These are phyloP conservation scores for Peniophora sp. DNA, from an alignment of 1,284 basidiomycete genomes.

Conservation along the genomic window DNA sequence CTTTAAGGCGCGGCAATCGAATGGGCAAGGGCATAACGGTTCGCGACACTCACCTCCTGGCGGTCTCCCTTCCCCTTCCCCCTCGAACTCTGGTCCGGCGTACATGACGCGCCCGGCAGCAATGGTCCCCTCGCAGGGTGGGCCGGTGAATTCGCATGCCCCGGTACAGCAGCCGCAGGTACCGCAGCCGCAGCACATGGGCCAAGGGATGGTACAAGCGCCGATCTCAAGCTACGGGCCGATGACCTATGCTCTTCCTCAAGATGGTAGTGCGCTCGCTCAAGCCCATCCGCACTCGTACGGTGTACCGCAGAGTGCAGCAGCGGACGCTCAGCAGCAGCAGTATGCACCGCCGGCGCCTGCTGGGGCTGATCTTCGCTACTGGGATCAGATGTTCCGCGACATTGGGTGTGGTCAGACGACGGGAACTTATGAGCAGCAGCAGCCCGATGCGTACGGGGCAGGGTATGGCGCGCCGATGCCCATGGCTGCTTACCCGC, in stretches of 20 bases:
- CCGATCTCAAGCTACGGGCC: no score
- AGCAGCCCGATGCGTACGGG: not conserved
- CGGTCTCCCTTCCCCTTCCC: not conserved
- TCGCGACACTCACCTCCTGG: slow-evolving; percentile 1
- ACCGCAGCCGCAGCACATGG: not conserved
- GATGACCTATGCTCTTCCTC: slow-evolving; percentile 1
- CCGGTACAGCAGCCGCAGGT: not conserved
- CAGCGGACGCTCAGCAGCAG: not conserved
- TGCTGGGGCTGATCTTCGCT: slow-evolving; percentile 42
- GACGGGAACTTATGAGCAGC: slow-evolving; percentile 7
- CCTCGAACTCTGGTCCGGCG: slow-evolving; percentile 5
- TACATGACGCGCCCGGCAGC: slow-evolving; percentile 1
- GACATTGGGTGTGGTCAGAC: slow-evolving; percentile 45
- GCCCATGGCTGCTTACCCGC: slow-evolving; percentile 6
- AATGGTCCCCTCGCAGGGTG: slow-evolving; percentile 11
- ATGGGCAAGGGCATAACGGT: slow-evolving; percentile 5
- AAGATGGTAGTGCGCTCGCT: slow-evolving; percentile 1
- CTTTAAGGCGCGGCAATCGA: slow-evolving; percentile 37
- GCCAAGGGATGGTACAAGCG: not conserved
- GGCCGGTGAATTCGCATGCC: not conserved
- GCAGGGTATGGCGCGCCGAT: slow-evolving; percentile 1
- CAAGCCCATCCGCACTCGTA: slow-evolving; percentile 3
- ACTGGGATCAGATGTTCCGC: slow-evolving; percentile 64
- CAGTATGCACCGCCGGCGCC: not conserved
- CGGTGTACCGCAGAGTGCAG: not conserved